Evolutionary conservation across 1,284 basidiomycete species (phyloP).

Genomic region (Volvariella surrecta): DNA sequence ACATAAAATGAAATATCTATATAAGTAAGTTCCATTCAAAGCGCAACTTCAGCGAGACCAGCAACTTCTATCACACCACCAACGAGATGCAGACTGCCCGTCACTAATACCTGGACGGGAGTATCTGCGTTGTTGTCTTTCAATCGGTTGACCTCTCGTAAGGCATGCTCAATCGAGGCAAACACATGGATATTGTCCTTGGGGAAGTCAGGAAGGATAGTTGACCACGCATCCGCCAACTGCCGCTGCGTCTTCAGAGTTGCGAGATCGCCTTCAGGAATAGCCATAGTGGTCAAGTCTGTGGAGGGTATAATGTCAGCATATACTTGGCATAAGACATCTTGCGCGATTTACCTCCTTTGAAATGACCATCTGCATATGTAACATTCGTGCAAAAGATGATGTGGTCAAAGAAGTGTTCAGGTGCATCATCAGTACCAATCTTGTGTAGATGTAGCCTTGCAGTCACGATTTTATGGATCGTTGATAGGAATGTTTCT

Average conservation of each 20-base stretch:
- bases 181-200: slow-evolving; percentile 64
- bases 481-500: slow-evolving; percentile 55
- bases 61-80: slow-evolving; percentile 93
- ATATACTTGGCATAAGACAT: slow-evolving; percentile 3
- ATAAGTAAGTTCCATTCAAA: too few relatives aligned
- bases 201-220: slow-evolving; percentile 55
- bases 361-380: slow-evolving; percentile 82
- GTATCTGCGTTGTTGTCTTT: slow-evolving; percentile 19
- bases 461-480: slow-evolving; percentile 40
- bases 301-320: slow-evolving; percentile 9
- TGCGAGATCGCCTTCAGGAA: slow-evolving; percentile 55
- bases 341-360: slow-evolving; percentile 58
- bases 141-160: slow-evolving; percentile 31
- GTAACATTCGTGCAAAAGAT: slow-evolving; percentile 97
- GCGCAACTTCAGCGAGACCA: slow-evolving; percentile 56
- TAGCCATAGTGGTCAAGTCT: slow-evolving; percentile 72
- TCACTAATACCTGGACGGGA: slow-evolving; percentile 65
- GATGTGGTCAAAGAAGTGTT: slow-evolving; percentile 70
- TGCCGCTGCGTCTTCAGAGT: slow-evolving; percentile 72
- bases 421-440: slow-evolving; percentile 25
- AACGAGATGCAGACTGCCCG: slow-evolving; percentile 91
- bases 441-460: slow-evolving; percentile 33
- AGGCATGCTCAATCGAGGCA: slow-evolving; percentile 85
- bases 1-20: too few relatives aligned
- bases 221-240: slow-evolving; percentile 68